Conservation (phyloP, 345 rosid species). For the Syzygium aqueum region DNA sequence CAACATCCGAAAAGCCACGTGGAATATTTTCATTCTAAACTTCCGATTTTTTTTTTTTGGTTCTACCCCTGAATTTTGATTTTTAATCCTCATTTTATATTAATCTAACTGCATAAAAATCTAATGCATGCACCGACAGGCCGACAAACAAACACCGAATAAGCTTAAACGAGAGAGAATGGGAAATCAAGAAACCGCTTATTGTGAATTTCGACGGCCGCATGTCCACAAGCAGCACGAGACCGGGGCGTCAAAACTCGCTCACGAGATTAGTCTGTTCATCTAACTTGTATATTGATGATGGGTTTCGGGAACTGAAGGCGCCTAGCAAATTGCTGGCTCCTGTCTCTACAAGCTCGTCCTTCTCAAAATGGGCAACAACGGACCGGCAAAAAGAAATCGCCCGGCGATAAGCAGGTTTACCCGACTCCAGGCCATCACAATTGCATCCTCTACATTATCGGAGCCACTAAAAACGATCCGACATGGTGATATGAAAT, state of each 20-base stretch:
- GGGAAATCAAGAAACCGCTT: not conserved
- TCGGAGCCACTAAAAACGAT: not conserved
- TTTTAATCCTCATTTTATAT: too few species aligned
- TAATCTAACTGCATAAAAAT: not conserved
- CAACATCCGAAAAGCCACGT: not conserved
- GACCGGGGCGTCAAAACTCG: not conserved
- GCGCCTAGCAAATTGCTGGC: rapidly evolving
- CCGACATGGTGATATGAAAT: not conserved
- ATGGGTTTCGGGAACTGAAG: not conserved
- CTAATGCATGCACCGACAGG: not conserved
- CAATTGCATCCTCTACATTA: not conserved
- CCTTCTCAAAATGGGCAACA: not conserved
- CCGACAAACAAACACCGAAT: not conserved
- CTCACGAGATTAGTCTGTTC: not conserved
- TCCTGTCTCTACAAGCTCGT: not conserved
- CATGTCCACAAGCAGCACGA: not conserved
- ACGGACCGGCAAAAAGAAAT: not conserved
- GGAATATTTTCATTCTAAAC: not conserved
- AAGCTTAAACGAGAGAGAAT: not conserved
- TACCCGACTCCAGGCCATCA: not conserved
- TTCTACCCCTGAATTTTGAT: too few species aligned
- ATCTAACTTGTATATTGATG: not conserved
- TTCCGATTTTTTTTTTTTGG: not conserved
- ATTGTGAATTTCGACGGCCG: rapidly evolving
- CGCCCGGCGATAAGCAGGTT: not conserved